Percentiles rank a stretch among this genome's conserved stretches.
Conservation (phyloP, 164 flowering plant genomes). For the Umbilicus rupestris region DNA sequence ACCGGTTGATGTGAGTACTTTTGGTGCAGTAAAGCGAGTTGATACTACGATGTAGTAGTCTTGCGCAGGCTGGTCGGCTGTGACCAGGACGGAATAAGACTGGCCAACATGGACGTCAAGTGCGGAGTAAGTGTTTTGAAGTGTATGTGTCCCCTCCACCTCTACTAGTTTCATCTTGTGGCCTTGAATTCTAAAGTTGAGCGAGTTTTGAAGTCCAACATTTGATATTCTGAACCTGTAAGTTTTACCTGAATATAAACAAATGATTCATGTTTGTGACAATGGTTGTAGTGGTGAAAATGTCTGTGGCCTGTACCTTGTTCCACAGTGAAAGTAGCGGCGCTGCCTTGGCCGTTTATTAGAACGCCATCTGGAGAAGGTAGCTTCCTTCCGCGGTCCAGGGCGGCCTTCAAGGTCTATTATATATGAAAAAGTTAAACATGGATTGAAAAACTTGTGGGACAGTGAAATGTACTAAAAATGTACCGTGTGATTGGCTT, state of each 20-base stretch:
- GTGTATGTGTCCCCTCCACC: slow-evolving; percentile 79
- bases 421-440: neutral
- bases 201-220: slow-evolving; percentile 41
- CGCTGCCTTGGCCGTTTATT: slow-evolving; percentile 48
- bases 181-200: slow-evolving; percentile 56
- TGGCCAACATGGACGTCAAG: slow-evolving; percentile 82
- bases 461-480: no score
- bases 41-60: slow-evolving; percentile 67
- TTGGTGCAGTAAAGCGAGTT: slow-evolving; percentile 36
- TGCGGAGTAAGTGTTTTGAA: slow-evolving; percentile 39
- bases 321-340: slow-evolving; percentile 29
- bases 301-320: slow-evolving; percentile 24
- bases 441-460: no score
- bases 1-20: slow-evolving; percentile 34
- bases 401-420: slow-evolving; percentile 32
- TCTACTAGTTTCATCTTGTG: slow-evolving; percentile 70
- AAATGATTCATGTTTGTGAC: neutral
- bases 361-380: slow-evolving; percentile 49
- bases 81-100: slow-evolving; percentile 69
- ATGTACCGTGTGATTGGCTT: slow-evolving; percentile 14
- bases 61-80: slow-evolving; percentile 48
- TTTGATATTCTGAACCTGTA: slow-evolving; percentile 55
- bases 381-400: slow-evolving; percentile 39
- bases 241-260: slow-evolving; percentile 30
- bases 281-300: no score